Evolutionary conservation across 345 rosid species (phyloP), one percentile per base, ranked within the genome.

Genomic region (Populus tremula): DNA sequence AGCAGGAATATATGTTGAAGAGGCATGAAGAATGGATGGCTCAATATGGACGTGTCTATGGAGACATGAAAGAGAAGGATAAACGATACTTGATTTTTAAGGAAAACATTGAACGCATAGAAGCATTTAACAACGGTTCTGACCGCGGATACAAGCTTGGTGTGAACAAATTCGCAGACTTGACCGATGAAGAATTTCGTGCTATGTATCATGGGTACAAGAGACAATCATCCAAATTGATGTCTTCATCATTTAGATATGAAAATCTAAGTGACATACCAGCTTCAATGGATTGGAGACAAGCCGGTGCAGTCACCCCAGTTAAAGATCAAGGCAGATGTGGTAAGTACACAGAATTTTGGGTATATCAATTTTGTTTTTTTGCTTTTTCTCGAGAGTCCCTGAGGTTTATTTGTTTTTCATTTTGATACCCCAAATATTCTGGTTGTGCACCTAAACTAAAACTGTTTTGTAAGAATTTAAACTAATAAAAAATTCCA

Each of bases 321-420:
- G 73, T 89, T 68, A 89, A 89, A 81, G 84, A 87, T 73, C 87
- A 84, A 80, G 86, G 80, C 74, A 3, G 29, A 3, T 85, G 89
- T 36, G 87, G 91, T 87, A 72, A 74, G 80, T 65, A 61, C 29
- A 66, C n/a, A n/a, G n/a, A n/a, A n/a, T n/a, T 29, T 29, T 29
- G 31, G 31, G 31, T 29, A 29, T 29, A 29, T 29, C 31, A 29
- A 29, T 29, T 29, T 29, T 29, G 31, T n/a, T 29, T 29, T 29
- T 29, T 29, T 29, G 31, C 31, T 29, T 29, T 29, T 29, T 29
- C 31, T 29, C 31, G 31, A 29, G 31, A 29, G 31, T 29, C 31
- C 31, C 1, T 29, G 39, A 36, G 39, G 39, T 36, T 36, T 36
- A 36, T 36, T 36, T 36, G 39, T 36, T 36, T 36, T 36, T 36